Conservation (phyloP, 805 yeast species). For the Ogataea trehaloabstinens region DNA sequence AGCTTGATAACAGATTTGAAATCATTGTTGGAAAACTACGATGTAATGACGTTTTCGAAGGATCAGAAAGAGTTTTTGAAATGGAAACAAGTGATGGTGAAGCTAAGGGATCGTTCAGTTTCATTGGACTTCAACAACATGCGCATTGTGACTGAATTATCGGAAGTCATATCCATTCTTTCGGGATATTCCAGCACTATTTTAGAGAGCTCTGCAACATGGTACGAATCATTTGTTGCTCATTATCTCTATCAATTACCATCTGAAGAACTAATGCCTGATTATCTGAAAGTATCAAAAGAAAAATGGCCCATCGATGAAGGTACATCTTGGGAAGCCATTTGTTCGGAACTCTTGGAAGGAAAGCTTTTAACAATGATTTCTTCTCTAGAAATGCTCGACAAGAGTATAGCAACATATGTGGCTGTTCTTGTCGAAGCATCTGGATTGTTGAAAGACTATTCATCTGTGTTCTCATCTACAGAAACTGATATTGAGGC, state of each 20-base stretch:
- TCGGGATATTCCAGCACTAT: conserved; percentile 51
- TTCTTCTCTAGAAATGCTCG: conserved; percentile 56
- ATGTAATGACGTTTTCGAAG: conserved; percentile 32
- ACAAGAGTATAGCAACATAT: conserved; percentile 62
- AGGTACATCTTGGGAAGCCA: conserved; percentile 48
- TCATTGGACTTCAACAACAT: conserved; percentile 25
- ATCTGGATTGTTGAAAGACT: conserved; percentile 52
- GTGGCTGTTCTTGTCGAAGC: conserved; percentile 61
- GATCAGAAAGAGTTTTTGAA: conserved; percentile 40
- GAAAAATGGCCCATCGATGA: conserved; percentile 34
- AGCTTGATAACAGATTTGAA: conserved; percentile 41
- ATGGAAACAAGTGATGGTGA: conserved; percentile 53
- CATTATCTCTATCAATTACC: conserved; percentile 55
- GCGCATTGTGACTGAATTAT: conserved; percentile 35
- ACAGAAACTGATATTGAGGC: conserved; percentile 13
- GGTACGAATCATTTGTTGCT: conserved; percentile 63
- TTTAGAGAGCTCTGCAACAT: conserved; percentile 47
- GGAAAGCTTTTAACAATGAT: conserved; percentile 57
- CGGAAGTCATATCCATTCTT: conserved; percentile 41
- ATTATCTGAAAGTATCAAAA: conserved; percentile 39
- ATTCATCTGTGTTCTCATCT: conserved; percentile 21
- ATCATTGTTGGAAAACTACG: conserved; percentile 39
- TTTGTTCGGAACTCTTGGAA: conserved; percentile 55
- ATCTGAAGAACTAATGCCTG: conserved; percentile 38
- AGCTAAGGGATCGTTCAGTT: conserved; percentile 42